A percentile compares a stretch with the other conserved stretches of the same genome.
Conservation (phyloP, 768 basidiomycete species). For the Tylopilus cervinicoccineus region DNA sequence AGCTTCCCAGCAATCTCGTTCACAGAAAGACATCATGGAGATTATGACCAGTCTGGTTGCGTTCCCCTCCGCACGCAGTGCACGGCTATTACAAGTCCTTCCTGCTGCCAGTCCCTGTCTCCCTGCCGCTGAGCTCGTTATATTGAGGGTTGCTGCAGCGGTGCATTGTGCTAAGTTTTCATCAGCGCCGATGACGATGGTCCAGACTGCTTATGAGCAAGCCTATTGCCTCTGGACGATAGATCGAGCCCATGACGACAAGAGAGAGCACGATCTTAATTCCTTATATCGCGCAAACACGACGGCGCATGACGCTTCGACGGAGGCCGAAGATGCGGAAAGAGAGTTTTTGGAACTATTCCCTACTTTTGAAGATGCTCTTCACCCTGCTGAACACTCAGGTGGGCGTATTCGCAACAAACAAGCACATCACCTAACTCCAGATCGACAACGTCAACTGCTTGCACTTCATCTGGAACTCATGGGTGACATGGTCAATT, state of each 20-base stretch:
- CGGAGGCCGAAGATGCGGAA: conserved; percentile 77
- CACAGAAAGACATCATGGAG: conserved; percentile 17
- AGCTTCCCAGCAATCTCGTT: conserved; percentile 16
- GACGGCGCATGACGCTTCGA: conserved; percentile 47
- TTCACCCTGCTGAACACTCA: conserved; percentile 28
- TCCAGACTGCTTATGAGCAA: conserved; percentile 63
- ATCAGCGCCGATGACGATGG: neutral
- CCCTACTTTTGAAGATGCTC: conserved; percentile 71
- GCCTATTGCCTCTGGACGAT: conserved; percentile 78
- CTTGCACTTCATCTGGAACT: conserved; percentile 47
- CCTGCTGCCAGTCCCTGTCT: conserved; percentile 9
- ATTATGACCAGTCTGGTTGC: conserved; percentile 38
- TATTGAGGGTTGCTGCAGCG: conserved; percentile 45
- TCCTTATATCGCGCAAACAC: conserved; percentile 74
- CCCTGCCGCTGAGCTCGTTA: conserved; percentile 26
- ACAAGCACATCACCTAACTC: conserved; percentile 27
- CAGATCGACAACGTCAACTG: conserved; percentile 33
- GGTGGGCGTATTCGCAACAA: neutral
- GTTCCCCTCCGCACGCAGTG: conserved; percentile 53
- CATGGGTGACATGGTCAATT: conserved; percentile 20
- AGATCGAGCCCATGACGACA: conserved; percentile 66
- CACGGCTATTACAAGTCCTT: conserved; percentile 32
- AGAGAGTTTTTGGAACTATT: conserved; percentile 82
- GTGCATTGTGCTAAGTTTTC: conserved; percentile 21
- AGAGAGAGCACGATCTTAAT: conserved; percentile 57